Conservation (phyloP, 208 protist species). For the Porcisia deanei region DNA sequence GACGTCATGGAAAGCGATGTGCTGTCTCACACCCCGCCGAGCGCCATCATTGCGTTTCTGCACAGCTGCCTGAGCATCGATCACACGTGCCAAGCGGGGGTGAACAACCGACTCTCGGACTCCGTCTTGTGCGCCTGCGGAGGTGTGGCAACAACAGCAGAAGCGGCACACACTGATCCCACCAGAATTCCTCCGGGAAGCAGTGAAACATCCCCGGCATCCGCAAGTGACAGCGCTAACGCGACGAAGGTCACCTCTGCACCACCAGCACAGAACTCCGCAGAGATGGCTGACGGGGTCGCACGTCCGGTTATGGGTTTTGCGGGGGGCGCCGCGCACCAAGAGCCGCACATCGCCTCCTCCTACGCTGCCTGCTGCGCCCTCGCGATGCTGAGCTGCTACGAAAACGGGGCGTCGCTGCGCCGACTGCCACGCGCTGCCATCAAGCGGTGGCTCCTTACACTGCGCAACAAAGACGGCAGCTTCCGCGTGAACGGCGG, state of each 20-base stretch:
- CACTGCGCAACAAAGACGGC: constrained; percentile 69
- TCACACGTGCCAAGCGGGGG: constrained; percentile 17
- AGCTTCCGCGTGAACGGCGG: constrained; percentile 85
- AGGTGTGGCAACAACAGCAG: not conserved
- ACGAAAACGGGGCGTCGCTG: constrained; percentile 28
- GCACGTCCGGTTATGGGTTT: constrained; percentile 58
- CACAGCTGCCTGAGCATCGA: constrained; percentile 52
- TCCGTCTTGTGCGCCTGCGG: not conserved
- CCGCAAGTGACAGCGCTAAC: not conserved
- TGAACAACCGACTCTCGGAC: not conserved
- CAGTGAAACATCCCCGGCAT: not conserved
- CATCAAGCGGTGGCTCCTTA: constrained; percentile 87
- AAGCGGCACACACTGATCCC: not conserved
- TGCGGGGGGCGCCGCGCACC: constrained; percentile 67
- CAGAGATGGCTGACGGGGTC: not conserved
- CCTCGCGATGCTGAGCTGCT: constrained; percentile 60
- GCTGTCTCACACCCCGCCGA: constrained; percentile 33
- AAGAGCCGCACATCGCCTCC: constrained; percentile 80
- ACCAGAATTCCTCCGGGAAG: not conserved
- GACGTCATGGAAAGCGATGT: constrained; percentile 45
- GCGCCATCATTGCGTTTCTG: constrained; percentile 52
- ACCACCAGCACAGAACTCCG: not conserved
- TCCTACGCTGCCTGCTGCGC: constrained; percentile 86
- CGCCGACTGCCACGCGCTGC: constrained; percentile 59
- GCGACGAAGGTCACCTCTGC: not conserved